phyloP scores from a whole-genome alignment of 1,139 yeast genomes.

The Candida albicans region DNA sequence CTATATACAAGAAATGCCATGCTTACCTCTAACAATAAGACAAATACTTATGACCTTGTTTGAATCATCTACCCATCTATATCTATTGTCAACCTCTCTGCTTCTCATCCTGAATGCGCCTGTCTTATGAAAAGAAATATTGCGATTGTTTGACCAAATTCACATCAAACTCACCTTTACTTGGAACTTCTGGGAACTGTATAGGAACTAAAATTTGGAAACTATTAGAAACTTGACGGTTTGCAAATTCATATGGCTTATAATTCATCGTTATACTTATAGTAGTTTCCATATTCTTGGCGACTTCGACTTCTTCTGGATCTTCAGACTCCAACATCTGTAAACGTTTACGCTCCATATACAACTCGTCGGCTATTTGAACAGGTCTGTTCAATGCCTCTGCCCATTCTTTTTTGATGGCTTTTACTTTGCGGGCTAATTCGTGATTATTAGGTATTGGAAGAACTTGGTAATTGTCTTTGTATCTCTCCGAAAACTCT shows the following conservation, averaged over 20 bases:
- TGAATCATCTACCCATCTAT: too few species aligned
- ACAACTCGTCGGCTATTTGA: slow-evolving; percentile 71
- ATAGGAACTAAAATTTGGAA: slow-evolving; percentile 58
- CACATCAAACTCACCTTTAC: slow-evolving; percentile 84
- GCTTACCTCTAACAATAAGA: too few species aligned
- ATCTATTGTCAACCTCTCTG: too few species aligned
- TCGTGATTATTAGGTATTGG: slow-evolving; percentile 53
- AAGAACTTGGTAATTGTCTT: slow-evolving; percentile 63
- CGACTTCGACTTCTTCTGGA: slow-evolving; percentile 50
- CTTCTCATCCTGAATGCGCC: too few species aligned
- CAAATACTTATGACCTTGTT: too few species aligned
- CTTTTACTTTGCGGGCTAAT: slow-evolving; percentile 52
- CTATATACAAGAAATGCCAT: too few species aligned
- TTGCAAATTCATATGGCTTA: slow-evolving; percentile 26
- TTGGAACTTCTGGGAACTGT: slow-evolving; percentile 71
- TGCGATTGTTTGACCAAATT: slow-evolving; percentile 65
- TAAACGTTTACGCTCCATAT: slow-evolving; percentile 66
- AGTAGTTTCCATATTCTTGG: slow-evolving; percentile 66
- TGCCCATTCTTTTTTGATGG: slow-evolving; percentile 51
- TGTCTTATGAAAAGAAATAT: slow-evolving; percentile 65
- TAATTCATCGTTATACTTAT: slow-evolving; percentile 59
- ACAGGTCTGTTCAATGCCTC: slow-evolving; percentile 55
- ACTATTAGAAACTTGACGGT: slow-evolving; percentile 14
- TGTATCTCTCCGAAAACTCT: slow-evolving; percentile 82
- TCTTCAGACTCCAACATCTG: slow-evolving; percentile 53